Evolutionary conservation across 2,329 filamentous ascomycete species (phyloP).

Genomic region (Pseudocercospora crystallina): DNA sequence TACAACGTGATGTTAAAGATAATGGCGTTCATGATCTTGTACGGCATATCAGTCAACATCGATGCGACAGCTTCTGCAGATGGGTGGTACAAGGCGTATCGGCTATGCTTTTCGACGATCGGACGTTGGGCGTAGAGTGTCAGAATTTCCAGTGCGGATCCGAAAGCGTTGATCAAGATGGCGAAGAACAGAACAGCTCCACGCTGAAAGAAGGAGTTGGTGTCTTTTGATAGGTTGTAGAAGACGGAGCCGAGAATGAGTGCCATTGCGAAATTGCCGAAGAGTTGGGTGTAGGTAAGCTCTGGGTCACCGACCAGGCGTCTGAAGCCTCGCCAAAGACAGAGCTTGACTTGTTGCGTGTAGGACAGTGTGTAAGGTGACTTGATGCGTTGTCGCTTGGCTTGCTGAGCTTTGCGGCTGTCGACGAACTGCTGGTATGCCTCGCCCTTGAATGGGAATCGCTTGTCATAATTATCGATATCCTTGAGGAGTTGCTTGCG

Average conservation of each 20-base stretch:
- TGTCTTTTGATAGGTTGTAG: slow-evolving; percentile 68
- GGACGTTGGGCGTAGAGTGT: slow-evolving; percentile 85
- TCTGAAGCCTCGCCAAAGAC: slow-evolving; percentile 76
- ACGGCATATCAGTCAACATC: slow-evolving; percentile 82
- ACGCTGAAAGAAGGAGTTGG: slow-evolving; percentile 73
- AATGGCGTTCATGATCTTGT: slow-evolving; percentile 73
- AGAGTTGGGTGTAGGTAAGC: slow-evolving; percentile 65
- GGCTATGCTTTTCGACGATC: slow-evolving; percentile 85
- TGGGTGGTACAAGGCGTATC: slow-evolving; percentile 87
- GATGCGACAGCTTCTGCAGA: slow-evolving; percentile 84
- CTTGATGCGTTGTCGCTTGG: slow-evolving; percentile 55
- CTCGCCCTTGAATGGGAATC: slow-evolving; percentile 48
- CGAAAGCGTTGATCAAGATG: slow-evolving; percentile 81
- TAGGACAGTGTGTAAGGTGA: slow-evolving; percentile 85
- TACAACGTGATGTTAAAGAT: slow-evolving; percentile 79
- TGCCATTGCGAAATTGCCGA: slow-evolving; percentile 74
- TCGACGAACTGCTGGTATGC: slow-evolving; percentile 46
- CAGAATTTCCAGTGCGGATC: slow-evolving; percentile 77
- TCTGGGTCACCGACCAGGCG: slow-evolving; percentile 75
- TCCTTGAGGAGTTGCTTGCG: slow-evolving; percentile 45
- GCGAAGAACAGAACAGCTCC: slow-evolving; percentile 85
- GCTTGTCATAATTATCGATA: slow-evolving; percentile 48
- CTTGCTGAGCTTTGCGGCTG: slow-evolving; percentile 48
- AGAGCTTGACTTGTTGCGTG: slow-evolving; percentile 72
- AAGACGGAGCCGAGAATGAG: slow-evolving; percentile 80